Evolutionary conservation across 352 stramenopile genomes (phyloP).

Genomic region (Phytophthora macrochlamydospora): DNA sequence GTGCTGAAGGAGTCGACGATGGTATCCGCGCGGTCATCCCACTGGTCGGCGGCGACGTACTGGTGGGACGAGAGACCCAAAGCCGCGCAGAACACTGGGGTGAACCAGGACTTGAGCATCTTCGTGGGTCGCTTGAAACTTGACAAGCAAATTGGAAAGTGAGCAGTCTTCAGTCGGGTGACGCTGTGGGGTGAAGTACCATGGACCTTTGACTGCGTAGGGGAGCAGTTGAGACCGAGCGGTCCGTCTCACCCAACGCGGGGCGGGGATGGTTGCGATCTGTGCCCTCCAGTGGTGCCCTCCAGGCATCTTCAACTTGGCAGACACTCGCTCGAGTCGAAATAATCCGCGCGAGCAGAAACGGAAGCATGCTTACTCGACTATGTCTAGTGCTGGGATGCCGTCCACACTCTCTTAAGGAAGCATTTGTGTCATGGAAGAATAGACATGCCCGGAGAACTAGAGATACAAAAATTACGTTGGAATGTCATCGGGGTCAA

Average conservation of each 20-base stretch:
- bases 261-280: background rate
- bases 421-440: no score
- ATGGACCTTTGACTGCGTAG: background rate
- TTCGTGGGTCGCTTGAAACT: conserved; percentile 5
- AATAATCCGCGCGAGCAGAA: background rate
- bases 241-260: background rate
- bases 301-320: conserved; percentile 3
- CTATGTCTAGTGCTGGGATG: background rate
- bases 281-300: background rate
- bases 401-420: no score
- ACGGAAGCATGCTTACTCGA: background rate
- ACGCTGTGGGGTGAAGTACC: background rate
- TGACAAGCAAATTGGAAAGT: conserved; percentile 20
- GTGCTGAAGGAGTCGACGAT: conserved; percentile 14
- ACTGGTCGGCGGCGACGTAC: conserved; percentile 5
- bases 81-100: conserved; percentile 1
- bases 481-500: no score
- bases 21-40: conserved; percentile 9
- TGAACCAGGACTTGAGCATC: conserved; percentile 19
- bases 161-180: background rate
- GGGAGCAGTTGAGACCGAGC: background rate
- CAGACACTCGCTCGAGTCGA: background rate
- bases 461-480: no score
- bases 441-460: no score
- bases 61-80: conserved; percentile 6